Evolutionary conservation across 2,329 filamentous ascomycete genomes (phyloP), one percentile per base, ranked within the genome.

Genomic region (Cyphellophora europaea): DNA sequence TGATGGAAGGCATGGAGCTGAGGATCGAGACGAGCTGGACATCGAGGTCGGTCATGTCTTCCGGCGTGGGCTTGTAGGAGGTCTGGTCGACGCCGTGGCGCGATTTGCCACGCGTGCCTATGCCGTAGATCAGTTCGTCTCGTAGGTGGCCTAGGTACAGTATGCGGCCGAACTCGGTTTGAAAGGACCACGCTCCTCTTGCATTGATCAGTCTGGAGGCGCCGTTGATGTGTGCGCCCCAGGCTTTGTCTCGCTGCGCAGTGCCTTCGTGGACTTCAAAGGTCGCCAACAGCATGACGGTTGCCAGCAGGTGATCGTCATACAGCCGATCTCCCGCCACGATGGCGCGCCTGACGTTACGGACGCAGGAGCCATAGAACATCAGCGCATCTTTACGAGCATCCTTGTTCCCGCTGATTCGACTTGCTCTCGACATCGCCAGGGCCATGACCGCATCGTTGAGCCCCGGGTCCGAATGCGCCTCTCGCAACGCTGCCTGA

Each of bases 21-120:
- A 40, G 27, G 21, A 40, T 37, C 11, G 34, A 33, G 19, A 37
- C 38, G 8, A 42, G 40, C 19, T 13, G 25, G 11, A 38, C 30
- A 13, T 30, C 21, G 8, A 25, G 8, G 8, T 8, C n/a, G 21
- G 8, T n/a, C 8, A 8, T 25, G 21, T 25, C 21, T 8, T 25
- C 21, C n/a, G n/a, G n/a, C n/a, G n/a, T n/a, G 8, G 21, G 21
- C 21, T 8, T 8, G 21, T 25, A 25, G 8, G 21, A 8, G 8
- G 21, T 25, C n/a, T 25, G 8, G 21, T n/a, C 21, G n/a, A 25
- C n/a, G 21, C 21, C n/a, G 8, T 25, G 8, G 8, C 21, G 21
- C 21, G 21, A 25, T n/a, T 25, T 25, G 8, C 21, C 21, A n/a
- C 21, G 21, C 8, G 21, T 25, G 21, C 21, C 21, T 8, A 25